Conservation (phyloP, 345 rosid species). For the Nasturtium officinale region DNA sequence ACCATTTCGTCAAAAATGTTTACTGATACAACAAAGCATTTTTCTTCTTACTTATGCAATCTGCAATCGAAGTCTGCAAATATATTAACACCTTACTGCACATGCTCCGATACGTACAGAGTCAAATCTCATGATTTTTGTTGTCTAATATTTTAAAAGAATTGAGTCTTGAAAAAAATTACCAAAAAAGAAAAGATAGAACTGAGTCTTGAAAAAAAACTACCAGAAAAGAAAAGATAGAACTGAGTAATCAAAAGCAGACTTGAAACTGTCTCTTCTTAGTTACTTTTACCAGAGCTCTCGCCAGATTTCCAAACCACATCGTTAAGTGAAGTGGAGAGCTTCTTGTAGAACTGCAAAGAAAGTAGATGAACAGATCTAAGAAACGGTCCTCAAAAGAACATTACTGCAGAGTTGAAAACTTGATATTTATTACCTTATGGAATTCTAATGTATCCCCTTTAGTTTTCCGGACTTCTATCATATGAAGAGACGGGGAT, state of each 20-base stretch:
- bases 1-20: background rate
- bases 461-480: conserved; percentile 91
- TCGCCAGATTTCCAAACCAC: conserved; percentile 98
- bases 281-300: conserved; percentile 56
- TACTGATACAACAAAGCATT: background rate
- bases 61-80: background rate
- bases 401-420: background rate
- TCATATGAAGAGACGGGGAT: conserved; percentile 94
- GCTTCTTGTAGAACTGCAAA: conserved; percentile 88
- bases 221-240: background rate
- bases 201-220: background rate
- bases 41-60: background rate
- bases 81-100: conserved; percentile 19
- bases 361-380: conserved; percentile 1
- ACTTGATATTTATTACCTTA: conserved; percentile 53
- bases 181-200: background rate
- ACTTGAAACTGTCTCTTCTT: conserved; percentile 1
- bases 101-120: conserved; percentile 35
- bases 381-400: background rate
- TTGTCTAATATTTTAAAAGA: conserved; percentile 22
- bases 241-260: conserved; percentile 13
- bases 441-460: conserved; percentile 97
- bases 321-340: conserved; percentile 79
- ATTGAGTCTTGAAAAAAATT: conserved; percentile 17
- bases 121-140: conserved; percentile 17